Conservation (phyloP, 768 basidiomycete species). For the Tulasnella calospora region DNA sequence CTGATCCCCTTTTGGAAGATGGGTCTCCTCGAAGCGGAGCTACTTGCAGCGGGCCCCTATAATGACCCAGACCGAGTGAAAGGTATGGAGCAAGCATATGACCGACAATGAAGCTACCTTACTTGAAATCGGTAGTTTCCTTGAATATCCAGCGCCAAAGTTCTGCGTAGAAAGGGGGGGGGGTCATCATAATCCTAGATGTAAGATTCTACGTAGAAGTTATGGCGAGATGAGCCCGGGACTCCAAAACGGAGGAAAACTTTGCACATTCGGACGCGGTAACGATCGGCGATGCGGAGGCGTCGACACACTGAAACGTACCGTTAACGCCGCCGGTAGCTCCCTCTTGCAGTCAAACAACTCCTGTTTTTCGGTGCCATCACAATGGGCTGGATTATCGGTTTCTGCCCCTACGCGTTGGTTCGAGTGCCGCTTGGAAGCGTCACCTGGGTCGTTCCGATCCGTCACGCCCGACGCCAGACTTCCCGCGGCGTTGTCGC, state of each 20-base stretch:
- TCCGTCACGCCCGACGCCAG: neutral
- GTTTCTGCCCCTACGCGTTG: neutral
- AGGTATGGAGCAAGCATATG: neutral
- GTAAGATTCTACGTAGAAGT: neutral
- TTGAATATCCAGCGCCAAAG: too few species aligned
- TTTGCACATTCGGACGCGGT: too few species aligned
- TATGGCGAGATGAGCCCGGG: neutral
- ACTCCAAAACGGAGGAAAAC: neutral
- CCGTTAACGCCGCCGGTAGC: neutral
- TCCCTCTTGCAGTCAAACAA: neutral
- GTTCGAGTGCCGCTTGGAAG: neutral
- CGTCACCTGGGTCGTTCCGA: neutral
- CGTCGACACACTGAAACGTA: neutral
- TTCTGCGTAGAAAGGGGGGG: too few species aligned
- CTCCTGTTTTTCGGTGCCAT: neutral
- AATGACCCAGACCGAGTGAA: neutral
- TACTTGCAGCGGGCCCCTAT: neutral
- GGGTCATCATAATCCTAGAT: too few species aligned
- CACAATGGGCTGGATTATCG: neutral
- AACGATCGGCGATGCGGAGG: too few species aligned
- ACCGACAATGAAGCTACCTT: too few species aligned
- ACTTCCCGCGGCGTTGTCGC: neutral
- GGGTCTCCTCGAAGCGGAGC: neutral
- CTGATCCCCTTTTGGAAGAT: neutral
- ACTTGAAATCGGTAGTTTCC: too few species aligned